Evolutionary conservation across 2,329 filamentous ascomycete genomes (phyloP).

Genomic region (Aspergillus sp.): DNA sequence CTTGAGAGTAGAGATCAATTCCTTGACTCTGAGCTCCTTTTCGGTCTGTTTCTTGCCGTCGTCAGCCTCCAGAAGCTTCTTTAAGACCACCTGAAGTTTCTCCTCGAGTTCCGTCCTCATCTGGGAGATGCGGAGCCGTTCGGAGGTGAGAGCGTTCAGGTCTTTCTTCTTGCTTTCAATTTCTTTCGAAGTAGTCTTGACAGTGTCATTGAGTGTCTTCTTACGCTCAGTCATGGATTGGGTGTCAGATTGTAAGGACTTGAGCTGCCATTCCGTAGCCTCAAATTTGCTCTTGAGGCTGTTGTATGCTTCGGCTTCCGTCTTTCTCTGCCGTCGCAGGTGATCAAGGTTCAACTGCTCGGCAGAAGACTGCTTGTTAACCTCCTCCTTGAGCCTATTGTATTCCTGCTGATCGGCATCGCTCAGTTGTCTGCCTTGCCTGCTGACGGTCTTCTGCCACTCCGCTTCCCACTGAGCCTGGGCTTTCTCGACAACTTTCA

Average conservation of each 20-base stretch:
- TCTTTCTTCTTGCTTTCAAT: constrained; percentile 88
- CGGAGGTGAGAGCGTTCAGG: constrained; percentile 79
- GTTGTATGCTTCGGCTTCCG: constrained; percentile 85
- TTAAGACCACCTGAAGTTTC: constrained; percentile 77
- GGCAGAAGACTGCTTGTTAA: constrained; percentile 75
- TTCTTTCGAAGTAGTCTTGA: constrained; percentile 70
- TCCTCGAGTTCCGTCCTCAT: constrained; percentile 87
- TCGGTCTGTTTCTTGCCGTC: constrained; percentile 83
- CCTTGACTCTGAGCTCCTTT: constrained; percentile 74
- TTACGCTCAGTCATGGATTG: constrained; percentile 68
- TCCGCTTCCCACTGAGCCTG: constrained; percentile 85
- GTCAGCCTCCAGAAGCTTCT: constrained; percentile 80
- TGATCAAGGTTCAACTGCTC: constrained; percentile 83
- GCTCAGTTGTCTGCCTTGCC: constrained; percentile 81
- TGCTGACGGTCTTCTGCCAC: constrained; percentile 79
- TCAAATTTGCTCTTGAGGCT: constrained; percentile 88
- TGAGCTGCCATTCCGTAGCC: constrained; percentile 68
- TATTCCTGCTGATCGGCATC: constrained; percentile 88
- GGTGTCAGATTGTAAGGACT: constrained; percentile 72
- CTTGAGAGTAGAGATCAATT: constrained; percentile 82
- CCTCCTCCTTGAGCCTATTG: constrained; percentile 77
- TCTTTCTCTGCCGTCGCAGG: constrained; percentile 83
- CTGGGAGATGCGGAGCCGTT: constrained; percentile 76
- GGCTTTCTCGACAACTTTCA: constrained; percentile 83
- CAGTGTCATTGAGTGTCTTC: constrained; percentile 58